Base-by-base conservation (phyloP, 176 grass and related monocot genomes). In the Phragmites australis region DNA sequence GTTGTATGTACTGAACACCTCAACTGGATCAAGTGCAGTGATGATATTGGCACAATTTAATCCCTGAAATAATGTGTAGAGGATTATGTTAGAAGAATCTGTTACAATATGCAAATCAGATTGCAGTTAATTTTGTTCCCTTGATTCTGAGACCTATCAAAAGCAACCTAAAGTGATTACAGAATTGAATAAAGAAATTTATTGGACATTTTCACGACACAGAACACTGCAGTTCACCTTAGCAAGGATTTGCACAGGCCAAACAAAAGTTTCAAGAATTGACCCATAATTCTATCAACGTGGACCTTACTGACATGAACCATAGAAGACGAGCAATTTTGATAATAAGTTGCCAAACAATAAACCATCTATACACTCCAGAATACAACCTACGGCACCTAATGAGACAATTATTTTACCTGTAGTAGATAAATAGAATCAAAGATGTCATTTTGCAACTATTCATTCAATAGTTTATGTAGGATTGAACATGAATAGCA, bases 11-110 rank as follows among this genome's bases (percentile, higher is more conserved):
- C 48, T 65, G 55, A 62, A 42, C 48, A 22, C 65, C 82, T 62
- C 53, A 6, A 85, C 50, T 34, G 70, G 72, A 75, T 46, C 39
- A 70, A 77, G 34, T 47, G 7, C 6, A 5, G n/a, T 25, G 19
- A 58, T 70, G 23, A 39, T 65, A 49, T 41, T 64, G 12, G 45
- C 42, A 85, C 40, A 56, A 73, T 0, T 51, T 44, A 68, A 72
- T 57, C 6, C 82, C 88, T 89, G 83, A 86, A 61, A 77, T 18
- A 66, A 22, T 58, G 15, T 48, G 50, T 72, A 48, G 26, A 80
- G 16, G 8, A 66, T 15, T 45, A 23, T 14, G 31, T 48, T 30
- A 64, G 39, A 37, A 72, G 13, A 78, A 84, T 67, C 21, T 16
- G n/a, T n/a, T n/a, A 69, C 9, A 77, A 32, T 6, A 43, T 5